These are phyloP conservation scores for Curvularia sp. DNA, from an alignment of 2,329 filamentous ascomycete genomes.

Conservation along the genomic window DNA sequence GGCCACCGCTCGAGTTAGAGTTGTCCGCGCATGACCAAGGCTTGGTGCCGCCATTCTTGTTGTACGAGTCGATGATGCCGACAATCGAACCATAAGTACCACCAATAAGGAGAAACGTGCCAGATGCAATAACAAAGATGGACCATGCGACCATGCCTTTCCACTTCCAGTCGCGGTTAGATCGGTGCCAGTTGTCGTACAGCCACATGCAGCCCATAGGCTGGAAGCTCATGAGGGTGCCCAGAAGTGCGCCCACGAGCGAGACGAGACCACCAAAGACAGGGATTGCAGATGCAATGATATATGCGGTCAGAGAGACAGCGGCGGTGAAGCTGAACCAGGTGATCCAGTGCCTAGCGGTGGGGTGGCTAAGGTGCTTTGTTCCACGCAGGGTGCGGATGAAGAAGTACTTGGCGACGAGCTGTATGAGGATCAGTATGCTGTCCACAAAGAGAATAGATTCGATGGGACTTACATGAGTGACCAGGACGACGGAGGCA, in stretches of 20 bases:
- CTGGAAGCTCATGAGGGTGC: constrained; percentile 37
- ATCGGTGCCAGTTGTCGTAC: constrained; percentile 34
- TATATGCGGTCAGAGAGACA: constrained; percentile 28
- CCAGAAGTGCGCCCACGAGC: constrained; percentile 36
- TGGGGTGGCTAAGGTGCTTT: constrained; percentile 60
- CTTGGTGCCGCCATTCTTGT: constrained; percentile 29
- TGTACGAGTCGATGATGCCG: constrained; percentile 37
- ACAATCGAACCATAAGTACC: constrained; percentile 38
- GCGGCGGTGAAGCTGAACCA: constrained; percentile 34
- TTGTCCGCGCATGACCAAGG: constrained; percentile 39
- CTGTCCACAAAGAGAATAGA: neutral
- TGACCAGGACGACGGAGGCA: constrained; percentile 33
- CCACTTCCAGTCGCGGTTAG: constrained; percentile 23
- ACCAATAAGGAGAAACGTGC: constrained; percentile 33
- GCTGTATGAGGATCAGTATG: constrained; percentile 11
- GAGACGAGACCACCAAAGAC: constrained; percentile 38
- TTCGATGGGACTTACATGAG: constrained; percentile 24
- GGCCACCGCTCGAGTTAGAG: constrained; percentile 26
- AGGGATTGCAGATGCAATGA: constrained; percentile 38
- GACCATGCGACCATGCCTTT: constrained; percentile 33
- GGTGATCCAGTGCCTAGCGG: constrained; percentile 34
- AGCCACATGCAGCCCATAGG: constrained; percentile 42
- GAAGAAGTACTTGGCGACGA: constrained; percentile 52
- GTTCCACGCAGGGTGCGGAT: constrained; percentile 75
- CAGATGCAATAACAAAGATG: constrained; percentile 32